phyloP scores from a whole-genome alignment of 2,329 filamentous ascomycete species.

The Fusarium sp. region DNA sequence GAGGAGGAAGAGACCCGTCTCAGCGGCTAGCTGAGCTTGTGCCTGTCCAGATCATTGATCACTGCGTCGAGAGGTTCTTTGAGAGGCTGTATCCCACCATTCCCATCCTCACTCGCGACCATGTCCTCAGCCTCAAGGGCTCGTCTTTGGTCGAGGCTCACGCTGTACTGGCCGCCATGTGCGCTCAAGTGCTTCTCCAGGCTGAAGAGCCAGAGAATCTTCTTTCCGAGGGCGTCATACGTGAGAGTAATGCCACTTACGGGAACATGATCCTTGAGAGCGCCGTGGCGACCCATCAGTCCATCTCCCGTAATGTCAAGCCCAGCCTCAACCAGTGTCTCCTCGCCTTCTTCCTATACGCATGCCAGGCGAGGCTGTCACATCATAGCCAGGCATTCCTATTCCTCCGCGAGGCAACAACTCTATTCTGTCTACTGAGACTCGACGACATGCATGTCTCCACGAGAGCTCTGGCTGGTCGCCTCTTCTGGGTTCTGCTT shows the following conservation, averaged over 20 bases:
- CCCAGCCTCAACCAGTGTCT: constrained; percentile 54
- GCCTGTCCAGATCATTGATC: constrained; percentile 47
- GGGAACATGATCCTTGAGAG: constrained; percentile 53
- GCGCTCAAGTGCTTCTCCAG: constrained; percentile 55
- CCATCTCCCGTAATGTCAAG: constrained; percentile 46
- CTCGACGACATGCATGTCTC: constrained; percentile 41
- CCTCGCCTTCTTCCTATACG: constrained; percentile 57
- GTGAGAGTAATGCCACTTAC: constrained; percentile 51
- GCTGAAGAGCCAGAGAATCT: constrained; percentile 50
- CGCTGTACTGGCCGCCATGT: constrained; percentile 52
- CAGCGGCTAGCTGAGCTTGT: constrained; percentile 49
- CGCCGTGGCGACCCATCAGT: constrained; percentile 48
- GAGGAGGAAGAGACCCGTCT: constrained; percentile 6
- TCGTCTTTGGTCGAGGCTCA: constrained; percentile 46
- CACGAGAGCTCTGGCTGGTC: constrained; percentile 43
- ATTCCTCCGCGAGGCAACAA: constrained; percentile 56
- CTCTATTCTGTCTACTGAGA: constrained; percentile 50
- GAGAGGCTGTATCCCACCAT: constrained; percentile 54
- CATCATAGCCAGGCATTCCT: constrained; percentile 57
- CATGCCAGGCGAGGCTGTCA: constrained; percentile 54
- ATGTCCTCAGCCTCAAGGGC: constrained; percentile 46
- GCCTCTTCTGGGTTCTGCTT: constrained; percentile 57
- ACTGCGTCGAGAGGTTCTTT: constrained; percentile 54
- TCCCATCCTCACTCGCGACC: constrained; percentile 53
- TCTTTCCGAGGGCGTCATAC: constrained; percentile 46